These are phyloP conservation scores for Penicillium aurantiogriseum DNA, from an alignment of 2,329 filamentous ascomycete genomes.

Conservation along the genomic window DNA sequence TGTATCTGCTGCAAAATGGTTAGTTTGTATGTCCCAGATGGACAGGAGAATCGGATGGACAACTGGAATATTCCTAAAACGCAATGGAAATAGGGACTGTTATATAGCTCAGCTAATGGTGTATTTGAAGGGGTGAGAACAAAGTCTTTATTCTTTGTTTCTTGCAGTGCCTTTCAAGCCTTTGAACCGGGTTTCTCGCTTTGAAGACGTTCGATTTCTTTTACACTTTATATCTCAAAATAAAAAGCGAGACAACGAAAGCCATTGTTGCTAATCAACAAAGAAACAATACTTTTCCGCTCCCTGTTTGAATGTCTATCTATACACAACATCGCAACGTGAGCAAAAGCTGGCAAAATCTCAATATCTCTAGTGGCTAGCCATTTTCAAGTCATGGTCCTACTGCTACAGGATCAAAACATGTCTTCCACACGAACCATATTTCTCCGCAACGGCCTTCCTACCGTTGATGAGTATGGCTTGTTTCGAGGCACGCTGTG, in stretches of 20 bases:
- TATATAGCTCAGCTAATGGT: neutral
- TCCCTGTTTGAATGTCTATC: too few species aligned
- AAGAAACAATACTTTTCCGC: neutral
- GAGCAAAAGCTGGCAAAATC: neutral
- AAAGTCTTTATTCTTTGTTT: neutral
- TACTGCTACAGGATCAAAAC: neutral
- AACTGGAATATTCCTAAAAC: neutral
- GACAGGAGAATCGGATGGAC: too few species aligned
- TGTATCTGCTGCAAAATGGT: neutral
- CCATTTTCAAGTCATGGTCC: neutral
- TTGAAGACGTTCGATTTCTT: too few species aligned
- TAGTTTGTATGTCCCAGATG: neutral
- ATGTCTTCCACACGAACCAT: neutral
- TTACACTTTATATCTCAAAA: neutral
- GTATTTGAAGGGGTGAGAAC: neutral
- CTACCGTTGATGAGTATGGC: neutral
- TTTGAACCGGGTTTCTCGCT: neutral
- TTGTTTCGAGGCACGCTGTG: neutral
- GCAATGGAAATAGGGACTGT: neutral
- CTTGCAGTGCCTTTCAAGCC: neutral
- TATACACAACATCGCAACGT: neutral
- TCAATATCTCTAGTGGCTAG: neutral
- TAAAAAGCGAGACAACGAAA: neutral
- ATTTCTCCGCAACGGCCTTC: neutral
- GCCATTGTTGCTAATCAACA: neutral